Base-by-base conservation (phyloP, 1,139 yeast species). In the Candida tunisiensis region DNA sequence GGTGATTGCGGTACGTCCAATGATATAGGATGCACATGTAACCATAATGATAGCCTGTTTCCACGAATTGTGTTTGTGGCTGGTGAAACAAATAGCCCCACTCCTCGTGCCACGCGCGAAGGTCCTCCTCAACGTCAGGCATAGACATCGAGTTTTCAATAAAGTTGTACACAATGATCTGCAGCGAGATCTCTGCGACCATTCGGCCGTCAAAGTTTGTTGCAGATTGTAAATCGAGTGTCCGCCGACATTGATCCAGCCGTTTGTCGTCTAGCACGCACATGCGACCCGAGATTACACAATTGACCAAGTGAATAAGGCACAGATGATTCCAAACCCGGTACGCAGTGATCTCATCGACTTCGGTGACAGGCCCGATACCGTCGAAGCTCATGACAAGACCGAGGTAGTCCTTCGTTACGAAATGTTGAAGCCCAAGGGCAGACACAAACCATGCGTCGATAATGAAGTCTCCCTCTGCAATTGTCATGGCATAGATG, bases 191-290 rank as follows among this genome's bases (percentile, higher is more conserved):
- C 47, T 79, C 93, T 29, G 85, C 75, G 10, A 78, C 75, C 72
- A 79, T 77, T 34, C 92, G 53, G 9, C 83, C 85, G 44, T 79
- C 93, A 44, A 79, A 79, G 41, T 75, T 75, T 3, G 88, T 75
- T 1, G 88, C 71, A 25, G 68, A 60, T 2, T 73, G 61, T 21
- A 74, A 53, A 22, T 73, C 69, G 25, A 74, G 53, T 1, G 75
- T 65, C 6, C 74, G 61, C 14, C 69, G 61, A 33, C 83, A 72
- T 37, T 69, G 65, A 35, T 67, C 70, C 27, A 77, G 49, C 32
- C 85, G 54, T 20, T 65, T 57, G 35, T 69, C 74, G 44, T 77
- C 88, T 6, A 78, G 51, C n/a, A 75, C 57, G 40, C 85, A 73
- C 65, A 71, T 71, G 37, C 88, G 53, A 0, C 92, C 92, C 2